These are phyloP conservation scores for Phtheirospermum japonicum DNA, from an alignment of 257 asterid genomes.

Conservation along the genomic window DNA sequence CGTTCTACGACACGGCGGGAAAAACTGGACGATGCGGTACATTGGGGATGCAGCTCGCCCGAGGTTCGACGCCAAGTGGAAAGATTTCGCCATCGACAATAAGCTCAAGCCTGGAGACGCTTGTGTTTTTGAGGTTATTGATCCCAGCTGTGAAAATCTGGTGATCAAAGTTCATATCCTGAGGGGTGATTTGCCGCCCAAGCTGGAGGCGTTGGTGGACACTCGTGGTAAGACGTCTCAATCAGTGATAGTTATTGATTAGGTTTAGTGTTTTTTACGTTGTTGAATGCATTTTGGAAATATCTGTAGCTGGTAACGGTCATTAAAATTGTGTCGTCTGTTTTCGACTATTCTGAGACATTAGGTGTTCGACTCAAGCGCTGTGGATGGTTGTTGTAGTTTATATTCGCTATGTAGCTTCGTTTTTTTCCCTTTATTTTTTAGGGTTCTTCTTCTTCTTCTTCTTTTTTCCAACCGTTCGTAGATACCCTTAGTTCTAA, in stretches of 20 bases:
- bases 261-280: constrained; percentile 3
- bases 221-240: constrained; percentile 13
- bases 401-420: no score
- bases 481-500: constrained; percentile 51
- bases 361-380: no score
- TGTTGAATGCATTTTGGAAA: no score
- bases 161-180: constrained; percentile 39
- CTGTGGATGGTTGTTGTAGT: no score
- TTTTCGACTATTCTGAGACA: no score
- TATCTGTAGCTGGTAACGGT: no score
- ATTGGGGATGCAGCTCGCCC: not conserved
- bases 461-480: constrained; percentile 31
- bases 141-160: constrained; percentile 7
- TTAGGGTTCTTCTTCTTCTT: no score
- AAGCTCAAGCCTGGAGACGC: constrained; percentile 44
- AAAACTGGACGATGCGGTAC: constrained; percentile 37
- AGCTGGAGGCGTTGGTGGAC: constrained; percentile 17
- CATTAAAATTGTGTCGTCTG: no score
- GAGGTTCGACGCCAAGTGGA: constrained; percentile 31
- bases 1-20: constrained; percentile 29
- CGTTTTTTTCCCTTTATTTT: no score
- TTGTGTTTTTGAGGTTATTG: constrained; percentile 49
- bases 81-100: constrained; percentile 36
- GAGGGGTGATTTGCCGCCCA: constrained; percentile 28
- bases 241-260: constrained; percentile 17